phyloP scores from a whole-genome alignment of 441 rosid species.

The Arabidopsis lyrata region DNA sequence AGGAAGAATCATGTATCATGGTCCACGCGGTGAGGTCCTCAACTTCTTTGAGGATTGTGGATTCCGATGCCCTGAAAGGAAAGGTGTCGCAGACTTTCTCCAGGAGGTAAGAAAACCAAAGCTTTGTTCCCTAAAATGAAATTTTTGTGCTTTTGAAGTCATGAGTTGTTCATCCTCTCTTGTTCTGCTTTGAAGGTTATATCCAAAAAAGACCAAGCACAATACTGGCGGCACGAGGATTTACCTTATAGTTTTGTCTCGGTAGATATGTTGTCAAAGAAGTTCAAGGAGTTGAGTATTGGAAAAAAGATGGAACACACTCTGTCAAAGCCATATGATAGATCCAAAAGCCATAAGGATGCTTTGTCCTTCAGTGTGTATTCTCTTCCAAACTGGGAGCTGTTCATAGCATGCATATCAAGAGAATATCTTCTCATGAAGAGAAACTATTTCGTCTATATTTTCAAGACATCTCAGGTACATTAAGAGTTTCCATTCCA shows the following conservation, averaged over 20 bases:
- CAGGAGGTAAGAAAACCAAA: conserved; percentile 56
- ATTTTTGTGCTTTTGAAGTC: conserved; percentile 6
- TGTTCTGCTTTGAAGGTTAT: conserved; percentile 53
- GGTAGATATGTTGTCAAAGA: conserved; percentile 61
- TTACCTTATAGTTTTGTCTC: conserved; percentile 64
- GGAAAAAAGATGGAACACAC: conserved; percentile 63
- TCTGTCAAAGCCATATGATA: conserved; percentile 76
- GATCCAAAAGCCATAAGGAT: conserved; percentile 73
- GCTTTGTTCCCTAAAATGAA: neutral
- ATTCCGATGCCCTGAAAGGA: conserved; percentile 68
- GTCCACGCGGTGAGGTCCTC: conserved; percentile 52
- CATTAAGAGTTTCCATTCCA: neutral
- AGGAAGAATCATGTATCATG: conserved; percentile 66
- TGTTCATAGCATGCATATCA: conserved; percentile 70
- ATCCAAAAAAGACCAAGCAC: conserved; percentile 70
- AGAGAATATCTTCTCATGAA: conserved; percentile 86
- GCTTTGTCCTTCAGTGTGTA: conserved; percentile 71
- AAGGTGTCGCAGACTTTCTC: conserved; percentile 72
- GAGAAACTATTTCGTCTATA: conserved; percentile 76
- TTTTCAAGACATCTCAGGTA: conserved; percentile 74
- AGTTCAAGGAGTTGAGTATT: conserved; percentile 68
- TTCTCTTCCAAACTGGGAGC: conserved; percentile 65
- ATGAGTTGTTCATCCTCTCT: conserved; percentile 13
- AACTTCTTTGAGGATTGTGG: conserved; percentile 69
- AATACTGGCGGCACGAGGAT: conserved; percentile 64